Conservation (phyloP, 495 filamentous ascomycete genomes). For the Aspergillus wentii region DNA sequence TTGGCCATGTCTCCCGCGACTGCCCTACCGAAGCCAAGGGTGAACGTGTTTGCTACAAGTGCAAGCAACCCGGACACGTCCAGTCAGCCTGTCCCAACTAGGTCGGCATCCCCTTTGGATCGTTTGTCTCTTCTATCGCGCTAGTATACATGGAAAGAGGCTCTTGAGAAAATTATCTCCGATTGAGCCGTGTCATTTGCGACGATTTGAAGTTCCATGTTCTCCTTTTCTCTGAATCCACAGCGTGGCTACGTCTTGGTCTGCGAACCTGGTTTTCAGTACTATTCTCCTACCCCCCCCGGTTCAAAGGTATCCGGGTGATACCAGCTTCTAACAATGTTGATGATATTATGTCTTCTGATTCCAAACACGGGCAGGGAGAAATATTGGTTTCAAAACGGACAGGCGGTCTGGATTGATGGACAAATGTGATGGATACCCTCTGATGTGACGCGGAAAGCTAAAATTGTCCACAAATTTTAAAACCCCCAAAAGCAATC, state of each 20-base stretch:
- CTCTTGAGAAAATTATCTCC: constrained; percentile 4
- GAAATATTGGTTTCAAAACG: constrained; percentile 9
- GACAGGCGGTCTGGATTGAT: constrained; percentile 24
- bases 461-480: constrained; percentile 5
- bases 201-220: constrained; percentile 9
- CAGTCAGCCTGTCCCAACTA: constrained; percentile 87
- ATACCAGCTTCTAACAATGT: constrained; percentile 12
- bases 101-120: constrained; percentile 14
- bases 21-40: constrained; percentile 83
- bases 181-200: constrained; percentile 13
- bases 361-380: constrained; percentile 10
- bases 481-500: too few species aligned
- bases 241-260: constrained; percentile 16
- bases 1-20: constrained; percentile 90
- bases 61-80: constrained; percentile 96
- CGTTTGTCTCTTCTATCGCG: constrained; percentile 21
- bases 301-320: constrained; percentile 9
- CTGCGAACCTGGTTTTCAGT: constrained; percentile 21
- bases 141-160: constrained; percentile 11
- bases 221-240: constrained; percentile 8
- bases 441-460: constrained; percentile 18
- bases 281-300: constrained; percentile 10
- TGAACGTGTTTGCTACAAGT: constrained; percentile 98
- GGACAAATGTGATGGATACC: constrained; percentile 21
- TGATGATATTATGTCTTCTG: constrained; percentile 8